phyloP scores from a whole-genome alignment of 2,329 filamentous ascomycete genomes.

The Alternaria sp. region DNA sequence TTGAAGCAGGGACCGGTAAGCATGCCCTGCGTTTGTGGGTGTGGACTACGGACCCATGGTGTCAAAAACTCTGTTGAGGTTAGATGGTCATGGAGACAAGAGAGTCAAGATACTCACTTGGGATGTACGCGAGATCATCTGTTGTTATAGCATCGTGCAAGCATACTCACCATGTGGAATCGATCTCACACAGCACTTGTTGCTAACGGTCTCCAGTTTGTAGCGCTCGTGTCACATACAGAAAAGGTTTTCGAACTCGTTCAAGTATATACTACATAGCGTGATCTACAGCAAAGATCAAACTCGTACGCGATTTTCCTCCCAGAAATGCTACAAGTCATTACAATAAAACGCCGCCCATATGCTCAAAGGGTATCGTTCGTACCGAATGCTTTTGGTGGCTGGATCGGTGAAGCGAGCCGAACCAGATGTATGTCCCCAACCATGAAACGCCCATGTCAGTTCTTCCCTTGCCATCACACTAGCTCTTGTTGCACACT shows the following conservation, averaged over 20 bases:
- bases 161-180: no score
- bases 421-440: background rate
- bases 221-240: no score
- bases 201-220: fast-evolving
- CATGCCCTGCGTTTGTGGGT: no score
- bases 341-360: constrained; percentile 9
- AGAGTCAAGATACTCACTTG: no score
- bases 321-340: background rate
- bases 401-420: background rate
- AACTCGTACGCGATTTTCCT: background rate
- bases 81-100: no score
- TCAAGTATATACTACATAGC: background rate
- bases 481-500: background rate
- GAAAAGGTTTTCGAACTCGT: no score
- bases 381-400: constrained; percentile 11
- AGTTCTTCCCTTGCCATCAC: background rate
- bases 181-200: fast-evolving
- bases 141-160: no score
- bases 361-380: constrained; percentile 15
- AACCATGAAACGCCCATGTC: constrained; percentile 6
- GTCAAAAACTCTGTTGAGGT: no score
- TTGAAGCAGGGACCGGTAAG: no score
- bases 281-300: background rate
- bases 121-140: no score
- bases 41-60: no score